A percentile compares a stretch with the other conserved stretches of the same genome.
phyloP scores from a whole-genome alignment of 768 basidiomycete species.

The Trametes coccinea region DNA sequence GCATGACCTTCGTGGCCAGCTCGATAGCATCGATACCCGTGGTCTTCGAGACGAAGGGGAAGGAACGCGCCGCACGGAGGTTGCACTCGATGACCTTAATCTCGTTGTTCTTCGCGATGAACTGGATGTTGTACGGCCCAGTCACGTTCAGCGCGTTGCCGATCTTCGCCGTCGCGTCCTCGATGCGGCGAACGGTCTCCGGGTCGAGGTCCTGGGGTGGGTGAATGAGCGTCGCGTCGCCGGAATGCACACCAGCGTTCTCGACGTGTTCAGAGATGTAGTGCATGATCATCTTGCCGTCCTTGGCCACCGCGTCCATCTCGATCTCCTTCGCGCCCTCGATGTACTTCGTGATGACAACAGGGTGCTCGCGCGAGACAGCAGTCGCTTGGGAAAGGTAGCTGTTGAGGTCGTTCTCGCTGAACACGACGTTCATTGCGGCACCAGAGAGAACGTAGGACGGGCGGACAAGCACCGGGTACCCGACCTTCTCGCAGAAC shows the following conservation, averaged over 20 bases:
- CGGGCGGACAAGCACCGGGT: slow-evolving; percentile 94
- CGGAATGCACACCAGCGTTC: slow-evolving; percentile 98
- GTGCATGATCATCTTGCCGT: slow-evolving; percentile 99
- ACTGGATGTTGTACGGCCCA: slow-evolving; percentile 99
- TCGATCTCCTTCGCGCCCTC: slow-evolving; percentile 99
- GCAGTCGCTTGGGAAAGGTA: slow-evolving; percentile 95
- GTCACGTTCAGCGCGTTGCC: slow-evolving; percentile 97
- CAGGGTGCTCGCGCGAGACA: slow-evolving; percentile 94
- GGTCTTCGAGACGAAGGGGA: slow-evolving; percentile 99
- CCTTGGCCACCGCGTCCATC: slow-evolving; percentile 98
- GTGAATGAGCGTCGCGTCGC: slow-evolving; percentile 96
- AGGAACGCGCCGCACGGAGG: slow-evolving; percentile 93
- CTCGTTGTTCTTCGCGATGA: slow-evolving; percentile 99
- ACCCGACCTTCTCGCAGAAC: slow-evolving; percentile 93
- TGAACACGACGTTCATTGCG: slow-evolving; percentile 99
- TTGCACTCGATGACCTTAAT: slow-evolving; percentile 99
- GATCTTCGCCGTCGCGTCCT: slow-evolving; percentile 96
- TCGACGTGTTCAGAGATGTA: slow-evolving; percentile 99
- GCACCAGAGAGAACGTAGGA: slow-evolving; percentile 99
- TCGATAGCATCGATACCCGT: slow-evolving; percentile 98
- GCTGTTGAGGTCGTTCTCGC: slow-evolving; percentile 83
- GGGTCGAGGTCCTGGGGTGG: slow-evolving; percentile 98
- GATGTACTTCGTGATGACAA: slow-evolving; percentile 99
- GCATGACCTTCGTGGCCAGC: slow-evolving; percentile 99
- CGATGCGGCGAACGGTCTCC: slow-evolving; percentile 92